A percentile compares a stretch with the other conserved stretches of the same genome.
These are phyloP conservation scores for Trichoderma arundinaceum DNA, from an alignment of 2,329 filamentous ascomycete species.

Conservation along the genomic window DNA sequence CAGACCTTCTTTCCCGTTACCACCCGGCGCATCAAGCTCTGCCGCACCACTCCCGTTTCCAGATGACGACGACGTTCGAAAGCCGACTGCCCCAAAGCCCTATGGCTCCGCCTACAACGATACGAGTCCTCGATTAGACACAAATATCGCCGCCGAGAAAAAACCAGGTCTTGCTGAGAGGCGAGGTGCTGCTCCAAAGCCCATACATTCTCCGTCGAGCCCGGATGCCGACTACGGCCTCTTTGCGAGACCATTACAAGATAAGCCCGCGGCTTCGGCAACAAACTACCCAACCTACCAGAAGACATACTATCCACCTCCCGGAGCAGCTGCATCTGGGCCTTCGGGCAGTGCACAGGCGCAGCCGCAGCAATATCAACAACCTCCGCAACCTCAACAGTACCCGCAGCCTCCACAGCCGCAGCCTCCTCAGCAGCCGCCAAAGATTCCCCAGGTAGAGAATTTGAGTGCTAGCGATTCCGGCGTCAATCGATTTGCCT, in stretches of 20 bases:
- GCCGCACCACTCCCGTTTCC: conserved; percentile 73
- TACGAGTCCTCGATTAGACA: conserved; percentile 60
- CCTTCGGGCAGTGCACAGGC: conserved; percentile 42
- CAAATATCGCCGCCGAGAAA: conserved; percentile 57
- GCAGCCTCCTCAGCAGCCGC: conserved; percentile 25
- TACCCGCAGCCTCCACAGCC: conserved; percentile 11
- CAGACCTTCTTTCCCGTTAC: conserved; percentile 67
- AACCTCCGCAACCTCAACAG: conserved; percentile 33
- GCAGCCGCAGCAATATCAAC: conserved; percentile 23
- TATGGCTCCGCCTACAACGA: conserved; percentile 56
- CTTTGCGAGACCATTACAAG: conserved; percentile 69
- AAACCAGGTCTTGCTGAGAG: conserved; percentile 77
- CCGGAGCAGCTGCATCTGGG: conserved; percentile 49
- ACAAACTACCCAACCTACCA: conserved; percentile 57
- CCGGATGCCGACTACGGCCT: conserved; percentile 78
- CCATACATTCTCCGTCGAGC: conserved; percentile 80
- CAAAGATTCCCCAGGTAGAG: conserved; percentile 36
- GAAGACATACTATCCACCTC: conserved; percentile 65
- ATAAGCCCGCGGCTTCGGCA: conserved; percentile 47
- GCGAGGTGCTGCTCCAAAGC: conserved; percentile 79
- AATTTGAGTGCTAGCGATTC: conserved; percentile 48
- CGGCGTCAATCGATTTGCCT: conserved; percentile 68
- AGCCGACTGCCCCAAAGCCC: conserved; percentile 52
- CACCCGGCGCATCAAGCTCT: conserved; percentile 73
- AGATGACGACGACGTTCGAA: conserved; percentile 66